phyloP scores from a whole-genome alignment of 352 stramenopile species.

The Phytophthora quininea region DNA sequence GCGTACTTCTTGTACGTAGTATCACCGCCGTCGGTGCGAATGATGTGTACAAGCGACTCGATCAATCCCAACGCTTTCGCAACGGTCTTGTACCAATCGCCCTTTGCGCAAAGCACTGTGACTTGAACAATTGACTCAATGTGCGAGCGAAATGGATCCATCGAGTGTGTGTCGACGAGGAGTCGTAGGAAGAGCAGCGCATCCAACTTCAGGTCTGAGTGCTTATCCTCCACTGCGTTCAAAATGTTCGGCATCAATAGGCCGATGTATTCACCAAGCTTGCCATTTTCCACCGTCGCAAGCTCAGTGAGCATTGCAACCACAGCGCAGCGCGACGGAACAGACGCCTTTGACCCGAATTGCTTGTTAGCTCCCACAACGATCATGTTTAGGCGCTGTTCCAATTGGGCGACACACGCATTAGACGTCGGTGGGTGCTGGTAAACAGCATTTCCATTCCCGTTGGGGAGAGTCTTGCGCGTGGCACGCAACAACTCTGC shows the following conservation, averaged over 20 bases:
- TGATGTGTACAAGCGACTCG: constrained; percentile 87
- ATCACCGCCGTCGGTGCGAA: constrained; percentile 55
- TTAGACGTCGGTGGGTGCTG: constrained; percentile 40
- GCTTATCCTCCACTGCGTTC: constrained; percentile 87
- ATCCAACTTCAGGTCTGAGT: constrained; percentile 97
- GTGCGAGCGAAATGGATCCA: constrained; percentile 78
- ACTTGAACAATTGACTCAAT: constrained; percentile 85
- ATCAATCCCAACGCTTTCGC: constrained; percentile 95
- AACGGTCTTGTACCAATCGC: constrained; percentile 99
- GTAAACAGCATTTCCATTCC: constrained; percentile 23
- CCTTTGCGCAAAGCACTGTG: constrained; percentile 89
- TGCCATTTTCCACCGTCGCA: constrained; percentile 74
- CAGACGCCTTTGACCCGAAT: constrained; percentile 77
- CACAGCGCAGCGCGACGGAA: constrained; percentile 82
- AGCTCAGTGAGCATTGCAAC: constrained; percentile 86
- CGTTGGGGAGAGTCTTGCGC: constrained; percentile 51
- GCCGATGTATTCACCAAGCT: constrained; percentile 75
- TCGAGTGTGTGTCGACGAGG: constrained; percentile 92
- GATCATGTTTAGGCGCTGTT: constrained; percentile 75
- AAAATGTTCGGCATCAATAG: constrained; percentile 83
- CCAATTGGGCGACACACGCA: constrained; percentile 57
- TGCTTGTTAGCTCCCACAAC: constrained; percentile 81
- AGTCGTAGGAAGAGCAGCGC: constrained; percentile 93
- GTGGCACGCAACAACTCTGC: constrained; percentile 89
- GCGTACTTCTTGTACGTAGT: constrained; percentile 64